Conservation (phyloP, 805 yeast genomes). For the Yamadazyma scolyti region DNA sequence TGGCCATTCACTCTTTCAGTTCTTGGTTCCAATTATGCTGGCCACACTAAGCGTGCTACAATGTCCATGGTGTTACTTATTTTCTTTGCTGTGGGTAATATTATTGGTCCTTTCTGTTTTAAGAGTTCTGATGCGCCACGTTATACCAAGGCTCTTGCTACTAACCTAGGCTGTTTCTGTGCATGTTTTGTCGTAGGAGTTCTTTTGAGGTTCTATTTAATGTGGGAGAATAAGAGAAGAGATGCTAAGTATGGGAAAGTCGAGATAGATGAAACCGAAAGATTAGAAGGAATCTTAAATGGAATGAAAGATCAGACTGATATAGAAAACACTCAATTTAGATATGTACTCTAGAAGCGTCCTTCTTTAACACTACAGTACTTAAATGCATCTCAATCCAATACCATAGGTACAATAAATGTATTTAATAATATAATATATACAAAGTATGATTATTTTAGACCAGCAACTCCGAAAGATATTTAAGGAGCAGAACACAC, state of each 20-base stretch:
- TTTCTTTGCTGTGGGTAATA: slow-evolving; percentile 9
- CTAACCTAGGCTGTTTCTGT: slow-evolving; percentile 21
- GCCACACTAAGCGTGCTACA: slow-evolving; percentile 9
- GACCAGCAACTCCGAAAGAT: not conserved
- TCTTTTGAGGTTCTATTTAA: slow-evolving; percentile 7
- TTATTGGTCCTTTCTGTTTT: slow-evolving; percentile 8
- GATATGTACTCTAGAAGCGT: slow-evolving; percentile 11
- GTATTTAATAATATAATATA: too few species aligned
- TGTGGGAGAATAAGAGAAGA: slow-evolving; percentile 10
- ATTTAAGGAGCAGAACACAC: slow-evolving; percentile 3
- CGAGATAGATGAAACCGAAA: slow-evolving; percentile 14
- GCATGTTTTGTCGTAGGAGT: slow-evolving; percentile 8
- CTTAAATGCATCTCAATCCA: not conserved
- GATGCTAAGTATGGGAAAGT: slow-evolving; percentile 6
- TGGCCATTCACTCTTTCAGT: slow-evolving; percentile 21
- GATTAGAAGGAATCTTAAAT: slow-evolving; percentile 22
- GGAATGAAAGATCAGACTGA: slow-evolving; percentile 29
- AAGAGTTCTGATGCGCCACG: slow-evolving; percentile 6
- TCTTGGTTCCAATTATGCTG: slow-evolving; percentile 16
- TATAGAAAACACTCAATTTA: slow-evolving; percentile 20
- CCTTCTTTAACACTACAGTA: not conserved
- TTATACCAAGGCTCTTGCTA: slow-evolving; percentile 10
- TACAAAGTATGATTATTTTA: too few species aligned
- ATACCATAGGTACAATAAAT: too few species aligned
- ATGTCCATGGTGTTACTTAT: slow-evolving; percentile 7